Percentiles rank a stretch among this genome's conserved stretches.
Conservation (phyloP, 495 filamentous ascomycete species). For the Aspergillus conjunctus region DNA sequence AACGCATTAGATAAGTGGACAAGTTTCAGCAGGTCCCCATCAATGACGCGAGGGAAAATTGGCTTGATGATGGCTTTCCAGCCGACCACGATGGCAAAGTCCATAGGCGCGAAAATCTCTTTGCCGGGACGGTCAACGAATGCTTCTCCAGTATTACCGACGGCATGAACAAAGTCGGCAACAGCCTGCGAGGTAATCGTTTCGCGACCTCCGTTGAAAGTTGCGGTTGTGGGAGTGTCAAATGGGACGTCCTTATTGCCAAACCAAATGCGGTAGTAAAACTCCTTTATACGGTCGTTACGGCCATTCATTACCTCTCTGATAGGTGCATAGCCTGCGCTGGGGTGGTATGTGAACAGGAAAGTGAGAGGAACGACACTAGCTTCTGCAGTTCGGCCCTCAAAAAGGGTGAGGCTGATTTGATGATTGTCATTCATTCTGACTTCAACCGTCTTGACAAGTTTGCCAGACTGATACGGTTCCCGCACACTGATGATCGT, state of each 20-base stretch:
- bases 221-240: slow-evolving; percentile 76
- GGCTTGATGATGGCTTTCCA: slow-evolving; percentile 99
- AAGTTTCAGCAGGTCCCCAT: slow-evolving; percentile 91
- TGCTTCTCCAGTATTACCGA: slow-evolving; percentile 97
- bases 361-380: slow-evolving; percentile 78
- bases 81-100: slow-evolving; percentile 97
- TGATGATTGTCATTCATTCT: slow-evolving; percentile 72
- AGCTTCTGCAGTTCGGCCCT: slow-evolving; percentile 81
- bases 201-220: slow-evolving; percentile 84
- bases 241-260: slow-evolving; percentile 83
- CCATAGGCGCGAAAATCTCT: slow-evolving; percentile 94
- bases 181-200: slow-evolving; percentile 89
- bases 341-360: slow-evolving; percentile 87
- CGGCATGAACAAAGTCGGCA: slow-evolving; percentile 97
- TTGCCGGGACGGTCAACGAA: slow-evolving; percentile 97
- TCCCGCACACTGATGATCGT: slow-evolving; percentile 81
- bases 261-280: slow-evolving; percentile 95
- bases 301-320: slow-evolving; percentile 91
- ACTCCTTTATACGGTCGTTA: slow-evolving; percentile 96
- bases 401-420: slow-evolving; percentile 83
- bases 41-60: slow-evolving; percentile 92
- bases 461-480: slow-evolving; percentile 61
- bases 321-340: slow-evolving; percentile 92
- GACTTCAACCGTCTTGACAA: slow-evolving; percentile 83
- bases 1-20: slow-evolving; percentile 96